These are phyloP conservation scores for Botryosphaeria dothidea DNA, from an alignment of 2,329 filamentous ascomycete genomes.

Conservation along the genomic window DNA sequence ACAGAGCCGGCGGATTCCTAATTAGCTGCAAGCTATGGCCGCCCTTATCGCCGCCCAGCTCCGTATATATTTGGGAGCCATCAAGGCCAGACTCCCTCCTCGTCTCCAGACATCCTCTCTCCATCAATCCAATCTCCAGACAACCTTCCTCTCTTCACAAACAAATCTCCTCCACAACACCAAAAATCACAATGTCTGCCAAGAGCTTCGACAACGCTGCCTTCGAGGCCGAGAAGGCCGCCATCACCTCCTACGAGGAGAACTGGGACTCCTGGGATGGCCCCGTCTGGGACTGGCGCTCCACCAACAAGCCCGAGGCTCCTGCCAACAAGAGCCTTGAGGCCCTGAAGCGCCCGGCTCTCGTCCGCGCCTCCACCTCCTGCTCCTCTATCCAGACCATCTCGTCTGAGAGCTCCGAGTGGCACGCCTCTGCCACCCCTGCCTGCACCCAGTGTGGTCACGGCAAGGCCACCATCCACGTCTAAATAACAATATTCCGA, in stretches of 20 bases:
- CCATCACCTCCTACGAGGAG: slow-evolving; percentile 25
- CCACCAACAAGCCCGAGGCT: slow-evolving; percentile 15
- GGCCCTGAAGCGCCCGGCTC: slow-evolving; percentile 14
- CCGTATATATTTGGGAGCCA: slow-evolving; percentile 11
- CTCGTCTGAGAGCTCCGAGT: slow-evolving; percentile 5
- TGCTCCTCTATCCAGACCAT: slow-evolving; percentile 16
- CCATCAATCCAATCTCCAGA: slow-evolving; percentile 51
- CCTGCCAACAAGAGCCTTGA: slow-evolving; percentile 14
- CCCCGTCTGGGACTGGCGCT: slow-evolving; percentile 19
- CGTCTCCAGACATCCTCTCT: slow-evolving; percentile 82
- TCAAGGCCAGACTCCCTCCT: slow-evolving; percentile 52
- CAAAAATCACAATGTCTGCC: slow-evolving; percentile 15
- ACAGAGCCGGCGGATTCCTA: slow-evolving; percentile 1
- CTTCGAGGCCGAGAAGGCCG: slow-evolving; percentile 26
- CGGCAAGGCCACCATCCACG: slow-evolving; percentile 9
- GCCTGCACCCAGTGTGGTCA: slow-evolving; percentile 16
- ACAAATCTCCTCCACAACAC: neutral
- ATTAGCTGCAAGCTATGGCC: slow-evolving; percentile 1
- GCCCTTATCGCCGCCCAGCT: slow-evolving; percentile 13
- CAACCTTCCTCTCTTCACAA: neutral
- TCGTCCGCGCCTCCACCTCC: slow-evolving; percentile 11
- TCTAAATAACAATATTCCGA: neutral
- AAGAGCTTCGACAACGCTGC: slow-evolving; percentile 24
- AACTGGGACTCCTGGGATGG: slow-evolving; percentile 23
- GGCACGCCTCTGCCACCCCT: slow-evolving; percentile 13